Percentiles rank a stretch among this genome's conserved stretches.
These are phyloP conservation scores for Aquilaria agallochum DNA, from an alignment of 441 rosid genomes.

Conservation along the genomic window DNA sequence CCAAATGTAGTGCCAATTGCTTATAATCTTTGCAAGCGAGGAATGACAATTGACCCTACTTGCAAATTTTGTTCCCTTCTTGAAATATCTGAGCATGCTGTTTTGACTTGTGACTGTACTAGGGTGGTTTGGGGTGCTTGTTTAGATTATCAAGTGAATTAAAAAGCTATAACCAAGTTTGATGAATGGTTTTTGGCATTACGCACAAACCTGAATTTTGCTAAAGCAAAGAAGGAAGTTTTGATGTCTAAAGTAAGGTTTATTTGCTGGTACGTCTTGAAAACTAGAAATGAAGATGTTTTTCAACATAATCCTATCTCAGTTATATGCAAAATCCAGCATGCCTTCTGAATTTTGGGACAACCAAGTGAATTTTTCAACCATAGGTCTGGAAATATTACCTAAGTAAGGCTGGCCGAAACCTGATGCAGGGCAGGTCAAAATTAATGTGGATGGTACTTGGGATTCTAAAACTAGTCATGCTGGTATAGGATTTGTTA, in stretches of 20 bases:
- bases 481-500: background rate
- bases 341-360: background rate
- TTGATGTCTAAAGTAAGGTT: background rate
- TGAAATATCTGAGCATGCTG: background rate
- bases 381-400: background rate
- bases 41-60: background rate
- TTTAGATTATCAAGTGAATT: background rate
- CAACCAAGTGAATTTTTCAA: background rate
- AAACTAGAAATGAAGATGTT: background rate
- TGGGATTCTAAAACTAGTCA: background rate
- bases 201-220: background rate
- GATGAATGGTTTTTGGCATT: background rate
- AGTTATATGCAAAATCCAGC: background rate
- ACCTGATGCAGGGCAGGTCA: background rate
- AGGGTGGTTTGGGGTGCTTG: background rate
- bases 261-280: background rate
- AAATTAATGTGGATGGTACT: background rate
- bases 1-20: background rate
- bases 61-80: background rate
- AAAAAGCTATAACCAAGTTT: background rate
- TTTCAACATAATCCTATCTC: background rate
- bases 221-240: background rate
- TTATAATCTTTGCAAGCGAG: background rate
- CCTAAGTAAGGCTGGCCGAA: background rate
- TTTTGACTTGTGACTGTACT: background rate